Evolutionary conservation across 306 rosid species (phyloP), one percentile per base, ranked within the genome.

Genomic region (Fragaria vesca): DNA sequence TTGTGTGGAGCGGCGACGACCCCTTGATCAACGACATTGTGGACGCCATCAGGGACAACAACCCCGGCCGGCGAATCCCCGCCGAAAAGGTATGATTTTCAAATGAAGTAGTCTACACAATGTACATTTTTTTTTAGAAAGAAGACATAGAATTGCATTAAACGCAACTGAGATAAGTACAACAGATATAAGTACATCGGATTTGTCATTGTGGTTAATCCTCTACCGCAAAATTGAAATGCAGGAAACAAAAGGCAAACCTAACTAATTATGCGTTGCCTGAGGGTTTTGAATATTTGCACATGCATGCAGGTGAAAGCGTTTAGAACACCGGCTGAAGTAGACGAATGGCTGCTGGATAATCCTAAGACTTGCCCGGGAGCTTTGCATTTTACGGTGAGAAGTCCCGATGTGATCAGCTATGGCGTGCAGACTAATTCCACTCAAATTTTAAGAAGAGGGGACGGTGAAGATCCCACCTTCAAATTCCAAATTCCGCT

Each of bases 351-450:
- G 96, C 89, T 94, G 74, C 74, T 73, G 24, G 65, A 45, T 7
- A 83, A 92, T 76, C 96, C 96, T 5, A 82, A 89, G 95, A 67
- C 28, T 2, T 88, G 90, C 75, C 90, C 97, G 1, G 96, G 90
- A 11, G 98, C 97, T 61, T 78, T 94, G 79, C 97, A 94, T 86
- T 90, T 94, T 72, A 21, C 17, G 6, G 85, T 90, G 66, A 85
- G 42, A 71, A 86, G 88, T 72, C 73, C 36, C 4, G 80, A 81
- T 57, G 85, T 90, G 42, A 88, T 94, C 38, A 77, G 93, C 79
- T 94, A 92, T 72, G 97, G 98, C 60, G 10, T 94, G 57, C 98
- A 94, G 82, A 94, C 97, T 7, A 94, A 94, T 70, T 90, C 97
- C 32, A 92, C 98, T 5, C 9, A 58, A 28, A 73, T 82, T 17